Conservation (phyloP, 2,329 filamentous ascomycete genomes). For the Amauroascus verrucosus region DNA sequence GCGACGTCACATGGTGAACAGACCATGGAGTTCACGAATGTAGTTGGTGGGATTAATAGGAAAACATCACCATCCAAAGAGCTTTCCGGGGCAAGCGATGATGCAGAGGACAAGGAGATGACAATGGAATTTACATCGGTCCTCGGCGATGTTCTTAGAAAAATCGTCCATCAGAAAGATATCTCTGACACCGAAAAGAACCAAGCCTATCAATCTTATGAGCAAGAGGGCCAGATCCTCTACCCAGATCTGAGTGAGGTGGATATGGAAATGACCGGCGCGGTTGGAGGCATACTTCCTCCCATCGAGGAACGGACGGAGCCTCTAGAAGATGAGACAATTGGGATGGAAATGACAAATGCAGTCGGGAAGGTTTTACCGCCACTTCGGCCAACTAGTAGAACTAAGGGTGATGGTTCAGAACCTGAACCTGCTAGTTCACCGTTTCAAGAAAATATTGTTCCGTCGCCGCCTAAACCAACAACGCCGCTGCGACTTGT, state of each 20-base stretch:
- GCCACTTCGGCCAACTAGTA: constrained; percentile 40
- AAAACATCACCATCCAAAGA: constrained; percentile 20
- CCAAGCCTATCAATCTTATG: background rate
- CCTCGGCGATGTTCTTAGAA: constrained; percentile 33
- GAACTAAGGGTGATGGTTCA: constrained; percentile 41
- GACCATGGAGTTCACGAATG: constrained; percentile 40
- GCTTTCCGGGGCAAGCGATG: constrained; percentile 23
- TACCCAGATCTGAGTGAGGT: constrained; percentile 22
- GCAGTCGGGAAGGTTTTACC: constrained; percentile 54
- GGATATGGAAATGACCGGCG: constrained; percentile 52
- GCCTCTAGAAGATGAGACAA: constrained; percentile 37
- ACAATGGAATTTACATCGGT: constrained; percentile 41
- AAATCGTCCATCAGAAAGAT: constrained; percentile 9
- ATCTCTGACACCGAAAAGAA: constrained; percentile 14
- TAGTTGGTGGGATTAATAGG: constrained; percentile 32
- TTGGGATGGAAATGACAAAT: constrained; percentile 59
- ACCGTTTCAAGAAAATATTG: constrained; percentile 35
- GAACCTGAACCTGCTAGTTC: constrained; percentile 42
- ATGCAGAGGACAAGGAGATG: constrained; percentile 37
- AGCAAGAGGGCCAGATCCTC: constrained; percentile 4
- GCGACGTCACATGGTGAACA: constrained; percentile 39
- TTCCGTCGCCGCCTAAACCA: constrained; percentile 25
- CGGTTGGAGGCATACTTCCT: constrained; percentile 37
- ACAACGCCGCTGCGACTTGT: constrained; percentile 27
- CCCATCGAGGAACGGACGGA: constrained; percentile 33